Evolutionary conservation across 1,139 yeast species (phyloP), one percentile per base, ranked within the genome.

Genomic region (Yamadazyma mexicana): DNA sequence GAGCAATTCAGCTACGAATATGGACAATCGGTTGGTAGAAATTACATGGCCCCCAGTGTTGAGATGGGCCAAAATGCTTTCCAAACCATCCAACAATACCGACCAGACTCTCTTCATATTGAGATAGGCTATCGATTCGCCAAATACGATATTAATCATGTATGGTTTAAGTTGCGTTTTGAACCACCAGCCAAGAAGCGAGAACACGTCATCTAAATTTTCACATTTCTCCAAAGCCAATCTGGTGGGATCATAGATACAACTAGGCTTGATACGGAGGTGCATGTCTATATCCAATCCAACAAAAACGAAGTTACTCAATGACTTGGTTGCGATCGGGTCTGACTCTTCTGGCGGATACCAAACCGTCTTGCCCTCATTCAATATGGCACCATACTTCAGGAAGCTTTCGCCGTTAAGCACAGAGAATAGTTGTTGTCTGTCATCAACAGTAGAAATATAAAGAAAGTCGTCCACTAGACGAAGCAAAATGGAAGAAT

Each of bases 391-490:
- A 3, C 91, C 91, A 56, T 77, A 84, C 2, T 30, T 11, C 27
- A 45, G 38, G 29, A 83, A 74, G 0, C 73, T 74, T 1, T 56
- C 39, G 7, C 69, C 55, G 3, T 49, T 42, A 0, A 62, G 54
- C 0, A 55, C 42, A 1, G 39, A 40, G 22, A 48, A 45, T 4
- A 62, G 60, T 24, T 46, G 34, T 3, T 49, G 30, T 34, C 64
- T 62, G 3, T 52, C 48, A 1, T 45, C 42, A 20, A 46, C 32
- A 2, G 81, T 67, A 0, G 95, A 73, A 0, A 91, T 60, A 17
- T 87, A 66, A 28, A 92, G 56, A 53, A 92, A 92, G 57, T 92
- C 98, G 59, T 92, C 98, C 0, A 89, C 95, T 22, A 87, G 62
- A 40, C 97, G 64, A 9, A 88, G 47, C 0, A 88, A 56, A 2